Evolutionary conservation across 2,329 filamentous ascomycete genomes (phyloP), one percentile per base, ranked within the genome.

Genomic region (Teratosphaeria nubilosa): DNA sequence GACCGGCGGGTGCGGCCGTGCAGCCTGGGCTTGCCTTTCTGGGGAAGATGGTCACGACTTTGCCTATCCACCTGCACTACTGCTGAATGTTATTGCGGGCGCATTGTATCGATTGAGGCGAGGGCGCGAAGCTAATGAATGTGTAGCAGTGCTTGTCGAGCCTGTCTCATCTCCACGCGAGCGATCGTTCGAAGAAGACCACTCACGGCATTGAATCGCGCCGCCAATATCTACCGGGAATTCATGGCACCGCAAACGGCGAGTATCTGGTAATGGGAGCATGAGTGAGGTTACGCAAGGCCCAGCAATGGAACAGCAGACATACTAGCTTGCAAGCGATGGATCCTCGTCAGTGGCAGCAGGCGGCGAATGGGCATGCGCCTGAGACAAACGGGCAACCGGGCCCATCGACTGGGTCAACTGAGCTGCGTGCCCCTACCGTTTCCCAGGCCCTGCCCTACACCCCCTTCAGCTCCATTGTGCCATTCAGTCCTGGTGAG

Each of bases 381-480:
- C 20, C 27, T 20, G 24, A 34, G 20, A 32, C 32, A 24, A 51
- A 56, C 27, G 50, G 50, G 30, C 41, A 20, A 14, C 41, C 45
- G 13, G 20, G 25, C 20, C 10, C 55, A 6, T 27, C 41, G 13
- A n/a, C 24, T 48, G 51, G 24, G 24, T 30, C 45, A 37, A 34
- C 37, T 48, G 34, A 56, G 50, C 55, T 65, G 34, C 66, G 63
- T 30, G 58, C 77, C 48, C 76, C 78, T 11, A 79, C 77, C 2
- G 81, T 94, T 13, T 82, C 86, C 58, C 87, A 94, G 69, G 88
- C 88, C 31, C 78, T 94, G 52, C 87, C 88, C n/a, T 91, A 86
- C 73, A 89, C 88, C 55, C 89, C 90, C 25, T 86, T 92, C 70
- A 88, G 86, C 54, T 90, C 88, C 3, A 86, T 91, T 54, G 80